These are phyloP conservation scores for Aspergillus saccharolyticus DNA, from an alignment of 495 filamentous ascomycete genomes.

Conservation along the genomic window DNA sequence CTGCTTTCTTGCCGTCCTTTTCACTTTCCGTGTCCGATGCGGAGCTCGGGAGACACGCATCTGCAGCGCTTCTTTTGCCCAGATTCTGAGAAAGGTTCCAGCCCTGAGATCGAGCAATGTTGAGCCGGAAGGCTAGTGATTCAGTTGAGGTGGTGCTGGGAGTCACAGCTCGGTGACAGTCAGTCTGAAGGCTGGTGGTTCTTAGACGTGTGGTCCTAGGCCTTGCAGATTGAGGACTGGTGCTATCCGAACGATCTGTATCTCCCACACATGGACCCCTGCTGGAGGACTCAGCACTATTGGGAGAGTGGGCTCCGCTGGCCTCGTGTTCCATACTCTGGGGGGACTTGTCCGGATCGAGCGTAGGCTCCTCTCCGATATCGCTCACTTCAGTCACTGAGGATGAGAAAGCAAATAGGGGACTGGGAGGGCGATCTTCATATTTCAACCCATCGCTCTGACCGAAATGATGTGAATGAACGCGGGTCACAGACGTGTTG, in stretches of 20 bases:
- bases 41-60: conserved; percentile 25
- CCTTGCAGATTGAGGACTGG: background rate
- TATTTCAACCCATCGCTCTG: background rate
- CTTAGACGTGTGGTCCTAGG: background rate
- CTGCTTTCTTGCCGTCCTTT: background rate
- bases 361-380: background rate
- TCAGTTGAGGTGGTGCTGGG: background rate
- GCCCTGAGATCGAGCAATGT: conserved; percentile 7
- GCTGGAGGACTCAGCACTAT: background rate
- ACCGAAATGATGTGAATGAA: conserved; percentile 2
- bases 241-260: background rate
- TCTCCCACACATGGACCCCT: background rate
- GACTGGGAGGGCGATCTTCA: conserved; percentile 13
- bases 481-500: conserved; percentile 6
- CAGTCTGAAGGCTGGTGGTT: background rate
- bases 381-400: background rate
- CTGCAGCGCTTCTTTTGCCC: conserved; percentile 25
- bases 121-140: background rate
- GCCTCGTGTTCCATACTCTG: background rate
- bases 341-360: background rate
- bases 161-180: background rate
- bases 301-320: background rate
- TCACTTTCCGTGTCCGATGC: conserved; percentile 9
- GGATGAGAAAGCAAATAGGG: conserved; percentile 18
- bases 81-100: conserved; percentile 2